Evolutionary conservation across 306 rosid species (phyloP).

Genomic region (Quercus rubra): DNA sequence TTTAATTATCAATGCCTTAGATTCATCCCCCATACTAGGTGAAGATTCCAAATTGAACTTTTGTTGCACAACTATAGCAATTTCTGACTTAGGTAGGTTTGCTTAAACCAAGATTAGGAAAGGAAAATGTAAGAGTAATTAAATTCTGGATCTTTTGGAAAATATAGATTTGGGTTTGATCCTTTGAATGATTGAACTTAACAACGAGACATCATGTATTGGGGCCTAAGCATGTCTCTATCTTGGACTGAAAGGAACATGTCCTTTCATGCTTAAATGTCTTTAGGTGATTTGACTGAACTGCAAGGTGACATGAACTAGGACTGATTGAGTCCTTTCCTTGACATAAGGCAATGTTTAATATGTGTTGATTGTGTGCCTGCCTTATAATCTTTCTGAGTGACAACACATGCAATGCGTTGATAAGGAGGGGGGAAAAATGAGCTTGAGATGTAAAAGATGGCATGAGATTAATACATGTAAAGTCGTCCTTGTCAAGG

Average conservation of each 20-base stretch:
- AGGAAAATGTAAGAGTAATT: too few relatives aligned
- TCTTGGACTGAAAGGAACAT: not conserved
- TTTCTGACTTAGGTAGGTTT: not conserved
- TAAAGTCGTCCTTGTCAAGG: not conserved
- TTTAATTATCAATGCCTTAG: not conserved
- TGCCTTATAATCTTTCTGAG: not conserved
- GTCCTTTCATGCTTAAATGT: not conserved
- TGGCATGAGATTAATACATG: too few relatives aligned
- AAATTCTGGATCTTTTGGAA: not conserved
- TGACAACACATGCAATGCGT: not conserved
- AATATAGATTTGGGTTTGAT: not conserved
- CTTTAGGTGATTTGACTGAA: conserved; percentile 12
- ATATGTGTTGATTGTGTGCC: not conserved
- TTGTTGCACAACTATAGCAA: not conserved
- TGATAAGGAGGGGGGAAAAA: not conserved
- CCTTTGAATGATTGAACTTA: not conserved
- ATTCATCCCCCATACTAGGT: not conserved
- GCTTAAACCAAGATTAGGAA: not conserved
- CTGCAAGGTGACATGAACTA: not conserved
- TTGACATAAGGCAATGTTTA: not conserved
- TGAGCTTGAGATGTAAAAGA: not conserved
- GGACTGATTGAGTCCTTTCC: not conserved
- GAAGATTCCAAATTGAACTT: not conserved
- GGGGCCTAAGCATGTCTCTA: not conserved
- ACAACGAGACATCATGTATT: not conserved